Conservation (phyloP, 345 rosid genomes). For the Melaleuca quinquenervia region DNA sequence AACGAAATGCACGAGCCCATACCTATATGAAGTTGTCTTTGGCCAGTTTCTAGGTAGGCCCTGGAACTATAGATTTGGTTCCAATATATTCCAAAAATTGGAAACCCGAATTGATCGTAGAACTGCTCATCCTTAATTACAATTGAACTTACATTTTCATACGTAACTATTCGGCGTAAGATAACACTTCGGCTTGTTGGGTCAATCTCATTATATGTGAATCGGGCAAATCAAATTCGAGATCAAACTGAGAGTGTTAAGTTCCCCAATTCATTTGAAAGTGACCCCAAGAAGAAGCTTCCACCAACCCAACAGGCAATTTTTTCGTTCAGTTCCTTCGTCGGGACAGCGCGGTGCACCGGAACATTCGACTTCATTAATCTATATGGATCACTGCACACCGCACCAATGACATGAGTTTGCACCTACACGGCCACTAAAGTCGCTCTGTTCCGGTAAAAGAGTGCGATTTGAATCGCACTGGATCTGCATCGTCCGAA, state of each 20-base stretch:
- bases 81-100: neutral
- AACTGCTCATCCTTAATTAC: neutral
- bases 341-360: neutral
- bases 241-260: neutral
- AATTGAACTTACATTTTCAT: neutral
- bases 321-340: neutral
- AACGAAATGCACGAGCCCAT: neutral
- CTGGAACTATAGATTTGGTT: fast-evolving
- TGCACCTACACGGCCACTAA: neutral
- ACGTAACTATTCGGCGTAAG: neutral
- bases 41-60: fast-evolving
- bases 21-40: neutral
- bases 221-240: neutral
- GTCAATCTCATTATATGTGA: neutral
- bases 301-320: neutral
- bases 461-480: neutral
- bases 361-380: neutral
- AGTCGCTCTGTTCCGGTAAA: neutral
- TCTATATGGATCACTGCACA: neutral
- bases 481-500: neutral
- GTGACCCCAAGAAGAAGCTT: neutral
- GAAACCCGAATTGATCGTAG: neutral
- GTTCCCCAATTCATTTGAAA: neutral
- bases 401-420: neutral
- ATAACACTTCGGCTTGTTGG: neutral